Percentiles rank a stretch among this genome's conserved stretches.
Evolutionary conservation across 345 rosid species (phyloP).

Genomic region (Anacardium occidentale): DNA sequence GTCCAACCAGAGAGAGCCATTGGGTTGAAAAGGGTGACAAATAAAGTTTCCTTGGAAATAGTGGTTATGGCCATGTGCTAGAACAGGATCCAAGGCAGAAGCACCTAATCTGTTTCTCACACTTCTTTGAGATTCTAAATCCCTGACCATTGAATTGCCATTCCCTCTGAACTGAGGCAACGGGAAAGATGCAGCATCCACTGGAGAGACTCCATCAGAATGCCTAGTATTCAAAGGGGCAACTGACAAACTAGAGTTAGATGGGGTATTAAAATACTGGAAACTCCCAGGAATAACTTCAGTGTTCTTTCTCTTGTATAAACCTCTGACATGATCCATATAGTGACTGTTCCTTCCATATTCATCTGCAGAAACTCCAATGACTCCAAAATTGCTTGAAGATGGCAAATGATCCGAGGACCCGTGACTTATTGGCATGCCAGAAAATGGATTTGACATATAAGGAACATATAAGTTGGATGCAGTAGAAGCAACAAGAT

Average conservation of each 20-base stretch:
- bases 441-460: slow-evolving; percentile 28
- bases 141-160: slow-evolving; percentile 43
- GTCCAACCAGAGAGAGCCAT: slow-evolving; percentile 46
- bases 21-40: slow-evolving; percentile 51
- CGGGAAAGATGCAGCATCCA: slow-evolving; percentile 41
- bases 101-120: slow-evolving; percentile 56
- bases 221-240: slow-evolving; percentile 47
- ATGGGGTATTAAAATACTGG: slow-evolving; percentile 48
- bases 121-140: slow-evolving; percentile 51
- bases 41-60: slow-evolving; percentile 54
- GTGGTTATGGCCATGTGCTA: slow-evolving; percentile 44
- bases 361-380: slow-evolving; percentile 54
- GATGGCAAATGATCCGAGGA: slow-evolving; percentile 44
- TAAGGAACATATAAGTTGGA: slow-evolving; percentile 52
- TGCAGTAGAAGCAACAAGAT: slow-evolving; percentile 45
- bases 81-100: slow-evolving; percentile 51
- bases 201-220: slow-evolving; percentile 39
- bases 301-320: slow-evolving; percentile 66
- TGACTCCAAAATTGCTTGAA: slow-evolving; percentile 41
- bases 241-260: slow-evolving; percentile 42
- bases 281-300: slow-evolving; percentile 49
- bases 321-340: slow-evolving; percentile 52
- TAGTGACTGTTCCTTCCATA: slow-evolving; percentile 47
- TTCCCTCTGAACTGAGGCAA: slow-evolving; percentile 44
- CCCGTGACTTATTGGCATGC: slow-evolving; percentile 44